These are phyloP conservation scores for Cladosporium velox DNA, from an alignment of 2,329 filamentous ascomycete genomes.

Conservation along the genomic window DNA sequence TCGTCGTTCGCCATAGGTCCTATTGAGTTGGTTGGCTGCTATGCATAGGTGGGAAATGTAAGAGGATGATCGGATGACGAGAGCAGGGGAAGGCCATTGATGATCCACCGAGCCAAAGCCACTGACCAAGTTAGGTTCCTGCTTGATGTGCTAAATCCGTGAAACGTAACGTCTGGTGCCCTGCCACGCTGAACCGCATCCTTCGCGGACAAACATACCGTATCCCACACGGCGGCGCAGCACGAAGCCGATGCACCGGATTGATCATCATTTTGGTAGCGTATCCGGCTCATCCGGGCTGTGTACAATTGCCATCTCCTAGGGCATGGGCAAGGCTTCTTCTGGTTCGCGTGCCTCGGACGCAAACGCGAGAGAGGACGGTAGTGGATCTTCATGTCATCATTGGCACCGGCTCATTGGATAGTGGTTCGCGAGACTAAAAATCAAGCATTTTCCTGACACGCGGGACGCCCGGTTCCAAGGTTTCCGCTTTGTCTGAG, in stretches of 20 bases:
- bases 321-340: neutral
- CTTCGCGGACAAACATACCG: constrained; percentile 7
- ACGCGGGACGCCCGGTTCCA: constrained; percentile 2
- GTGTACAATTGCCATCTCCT: neutral
- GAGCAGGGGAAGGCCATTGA: neutral
- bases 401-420: constrained; percentile 12
- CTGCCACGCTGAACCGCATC: constrained; percentile 12
- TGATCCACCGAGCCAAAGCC: constrained; percentile 6
- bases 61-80: neutral
- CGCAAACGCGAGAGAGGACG: constrained; percentile 4
- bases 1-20: constrained; percentile 13
- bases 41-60: neutral
- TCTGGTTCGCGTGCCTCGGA: constrained; percentile 3
- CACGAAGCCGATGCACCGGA: neutral
- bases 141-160: constrained; percentile 7
- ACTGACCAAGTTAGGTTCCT: constrained; percentile 3
- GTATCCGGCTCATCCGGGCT: constrained; percentile 10
- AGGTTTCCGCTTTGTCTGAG: neutral
- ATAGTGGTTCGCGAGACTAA: neutral
- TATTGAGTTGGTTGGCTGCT: neutral
- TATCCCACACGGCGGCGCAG: constrained; percentile 7
- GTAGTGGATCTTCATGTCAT: constrained; percentile 17
- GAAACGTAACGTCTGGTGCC: constrained; percentile 13
- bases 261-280: constrained; percentile 3
- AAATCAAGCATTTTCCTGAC: constrained; percentile 15